These are phyloP conservation scores for Saturnispora galanensis DNA, from an alignment of 805 yeast genomes.

Conservation along the genomic window DNA sequence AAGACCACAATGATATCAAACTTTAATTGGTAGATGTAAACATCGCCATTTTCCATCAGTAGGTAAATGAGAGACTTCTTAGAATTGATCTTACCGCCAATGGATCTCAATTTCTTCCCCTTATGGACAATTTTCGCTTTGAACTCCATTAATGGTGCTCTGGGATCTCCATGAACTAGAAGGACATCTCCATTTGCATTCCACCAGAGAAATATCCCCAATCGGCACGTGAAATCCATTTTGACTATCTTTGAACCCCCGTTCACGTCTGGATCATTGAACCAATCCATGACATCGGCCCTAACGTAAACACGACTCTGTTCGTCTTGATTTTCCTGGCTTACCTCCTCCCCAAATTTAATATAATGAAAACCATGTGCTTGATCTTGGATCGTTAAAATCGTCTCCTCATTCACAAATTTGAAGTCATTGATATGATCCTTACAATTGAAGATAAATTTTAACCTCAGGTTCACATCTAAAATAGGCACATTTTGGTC, in stretches of 20 bases:
- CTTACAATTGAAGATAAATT: conserved; percentile 27
- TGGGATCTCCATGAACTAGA: conserved; percentile 13
- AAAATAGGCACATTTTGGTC: conserved; percentile 22
- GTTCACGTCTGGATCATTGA: conserved; percentile 12
- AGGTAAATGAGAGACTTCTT: conserved; percentile 32
- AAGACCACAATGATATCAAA: conserved; percentile 24
- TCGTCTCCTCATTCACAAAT: conserved; percentile 18
- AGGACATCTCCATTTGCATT: conserved; percentile 24
- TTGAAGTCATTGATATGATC: conserved; percentile 24
- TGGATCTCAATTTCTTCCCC: conserved; percentile 9
- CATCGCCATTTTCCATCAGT: conserved; percentile 28
- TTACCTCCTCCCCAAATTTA: neutral
- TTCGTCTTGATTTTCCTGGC: conserved; percentile 13
- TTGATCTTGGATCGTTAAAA: conserved; percentile 22
- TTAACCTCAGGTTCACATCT: conserved; percentile 26
- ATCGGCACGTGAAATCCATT: conserved; percentile 15
- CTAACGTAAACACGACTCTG: conserved; percentile 18
- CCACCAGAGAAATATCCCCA: conserved; percentile 25
- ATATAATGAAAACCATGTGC: conserved; percentile 30
- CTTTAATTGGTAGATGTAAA: conserved; percentile 29
- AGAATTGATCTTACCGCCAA: conserved; percentile 30
- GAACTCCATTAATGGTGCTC: conserved; percentile 13
- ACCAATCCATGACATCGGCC: conserved; percentile 28
- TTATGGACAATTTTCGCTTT: conserved; percentile 20
- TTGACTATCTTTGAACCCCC: conserved; percentile 12